Percentiles rank a stretch among this genome's conserved stretches.
These are phyloP conservation scores for Hysterium pulicare DNA, from an alignment of 2,329 filamentous ascomycete species.

Conservation along the genomic window DNA sequence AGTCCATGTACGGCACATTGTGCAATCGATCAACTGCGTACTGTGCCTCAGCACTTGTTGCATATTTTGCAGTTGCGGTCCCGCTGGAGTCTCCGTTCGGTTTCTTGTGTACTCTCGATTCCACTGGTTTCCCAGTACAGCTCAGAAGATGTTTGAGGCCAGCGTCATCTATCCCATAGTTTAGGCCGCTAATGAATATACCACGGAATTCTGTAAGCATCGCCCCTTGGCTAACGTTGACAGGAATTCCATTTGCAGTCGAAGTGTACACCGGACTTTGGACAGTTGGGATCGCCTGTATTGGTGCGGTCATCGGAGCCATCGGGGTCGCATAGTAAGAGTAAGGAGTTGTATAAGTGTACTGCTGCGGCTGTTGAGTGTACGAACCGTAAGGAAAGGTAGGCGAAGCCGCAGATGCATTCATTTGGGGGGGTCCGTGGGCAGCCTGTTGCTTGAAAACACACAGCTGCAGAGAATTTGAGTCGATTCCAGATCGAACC, in stretches of 20 bases:
- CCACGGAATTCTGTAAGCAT: constrained; percentile 36
- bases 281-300: neutral
- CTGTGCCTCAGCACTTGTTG: constrained; percentile 27
- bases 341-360: constrained; percentile 15
- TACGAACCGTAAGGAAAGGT: too few relatives aligned
- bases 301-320: neutral
- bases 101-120: constrained; percentile 25
- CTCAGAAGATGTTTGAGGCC: constrained; percentile 27
- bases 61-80: constrained; percentile 30
- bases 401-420: too few relatives aligned
- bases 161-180: constrained; percentile 20
- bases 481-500: neutral
- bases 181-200: constrained; percentile 34
- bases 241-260: constrained; percentile 30
- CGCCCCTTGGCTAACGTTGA: constrained; percentile 35
- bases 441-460: neutral
- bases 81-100: constrained; percentile 27
- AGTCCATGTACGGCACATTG: constrained; percentile 24
- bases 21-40: constrained; percentile 27
- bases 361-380: constrained; percentile 13
- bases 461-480: neutral
- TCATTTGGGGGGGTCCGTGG: constrained; percentile 12
- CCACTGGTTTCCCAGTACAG: constrained; percentile 21
- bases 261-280: constrained; percentile 26
- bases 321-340: constrained; percentile 15